Percentiles rank a stretch among this genome's conserved stretches.
phyloP scores from a whole-genome alignment of 202 grass and related monocot genomes.

The Musa balbisiana region DNA sequence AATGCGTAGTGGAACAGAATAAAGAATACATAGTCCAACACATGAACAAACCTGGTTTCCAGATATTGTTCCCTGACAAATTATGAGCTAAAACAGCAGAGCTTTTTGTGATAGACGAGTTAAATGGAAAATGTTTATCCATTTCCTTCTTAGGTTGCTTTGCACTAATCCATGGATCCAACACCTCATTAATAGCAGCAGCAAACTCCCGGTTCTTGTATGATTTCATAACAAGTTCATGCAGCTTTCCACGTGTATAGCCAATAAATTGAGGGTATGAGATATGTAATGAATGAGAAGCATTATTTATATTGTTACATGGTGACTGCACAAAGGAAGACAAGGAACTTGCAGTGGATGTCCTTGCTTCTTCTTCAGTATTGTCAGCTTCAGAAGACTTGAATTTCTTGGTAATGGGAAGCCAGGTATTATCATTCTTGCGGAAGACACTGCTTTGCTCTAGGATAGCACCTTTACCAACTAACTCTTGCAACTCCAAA shows the following conservation, averaged over 20 bases:
- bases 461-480: constrained; percentile 54
- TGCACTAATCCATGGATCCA: constrained; percentile 95
- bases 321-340: constrained; percentile 26
- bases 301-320: constrained; percentile 20
- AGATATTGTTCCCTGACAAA: constrained; percentile 30
- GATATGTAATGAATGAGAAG: constrained; percentile 50
- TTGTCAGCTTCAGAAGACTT: constrained; percentile 35
- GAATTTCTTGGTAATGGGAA: constrained; percentile 65
- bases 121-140: constrained; percentile 59
- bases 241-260: constrained; percentile 81
- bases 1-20: too few species aligned
- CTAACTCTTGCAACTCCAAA: constrained; percentile 73
- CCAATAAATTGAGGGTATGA: constrained; percentile 86
- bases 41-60: constrained; percentile 36
- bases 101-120: constrained; percentile 51
- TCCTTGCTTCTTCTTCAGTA: constrained; percentile 15
- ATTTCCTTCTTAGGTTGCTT: constrained; percentile 94
- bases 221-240: constrained; percentile 96
- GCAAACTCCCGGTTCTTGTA: constrained; percentile 98
- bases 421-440: constrained; percentile 91
- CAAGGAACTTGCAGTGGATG: constrained; percentile 27
- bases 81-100: constrained; percentile 25
- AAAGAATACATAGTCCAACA: too few species aligned
- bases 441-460: constrained; percentile 79
- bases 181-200: constrained; percentile 94